Base-by-base conservation (phyloP, 1,284 basidiomycete genomes). In the Erythrobasidium hasegawianum region DNA sequence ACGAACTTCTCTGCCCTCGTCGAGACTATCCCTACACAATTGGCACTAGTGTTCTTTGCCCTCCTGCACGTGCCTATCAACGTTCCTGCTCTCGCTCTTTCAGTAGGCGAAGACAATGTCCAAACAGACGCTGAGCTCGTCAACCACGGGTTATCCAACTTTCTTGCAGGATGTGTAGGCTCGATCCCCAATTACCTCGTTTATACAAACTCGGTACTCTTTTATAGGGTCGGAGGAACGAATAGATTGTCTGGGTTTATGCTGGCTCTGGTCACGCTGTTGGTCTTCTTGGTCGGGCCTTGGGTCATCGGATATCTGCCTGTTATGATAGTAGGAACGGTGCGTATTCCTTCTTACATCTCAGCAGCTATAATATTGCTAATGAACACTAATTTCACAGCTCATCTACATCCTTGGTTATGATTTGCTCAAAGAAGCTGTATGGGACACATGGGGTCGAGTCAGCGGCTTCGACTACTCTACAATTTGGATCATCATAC, bases 361-460 rank as follows among this genome's bases (percentile, higher is more conserved):
- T 2, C 47, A 47, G 22, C 2, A 10, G n/a, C 29, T 11, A n/a
- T 18, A 14, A 4, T 54, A 16, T n/a, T n/a, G n/a, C n/a, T n/a
- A n/a, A n/a, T n/a, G n/a, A n/a, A n/a, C n/a, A n/a, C n/a, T n/a
- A n/a, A n/a, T 41, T 41, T 11, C n/a, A 18, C 39, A 58, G 1
- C 82, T 98, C 67, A 97, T 98, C 74, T 95, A 93, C 72, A 91
- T 97, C 10, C 83, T 98, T 24, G 95, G 95, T 0, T 85, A 97
- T 68, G 95, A 98, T 72, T 84, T 98, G 29, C 85, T 90, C 33
- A 95, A 95, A 74, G 95, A 96, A 75, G 93, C 95, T 0, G 78
- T 97, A 2, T 97, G 93, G 92, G 95, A 98, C 78, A 96, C 94
- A 2, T 81, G 90, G 52, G 84, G 91, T 75, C 85, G 93, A 18